Base-by-base conservation (phyloP, 2,329 filamentous ascomycete genomes). In the Sphaerulina populicola region DNA sequence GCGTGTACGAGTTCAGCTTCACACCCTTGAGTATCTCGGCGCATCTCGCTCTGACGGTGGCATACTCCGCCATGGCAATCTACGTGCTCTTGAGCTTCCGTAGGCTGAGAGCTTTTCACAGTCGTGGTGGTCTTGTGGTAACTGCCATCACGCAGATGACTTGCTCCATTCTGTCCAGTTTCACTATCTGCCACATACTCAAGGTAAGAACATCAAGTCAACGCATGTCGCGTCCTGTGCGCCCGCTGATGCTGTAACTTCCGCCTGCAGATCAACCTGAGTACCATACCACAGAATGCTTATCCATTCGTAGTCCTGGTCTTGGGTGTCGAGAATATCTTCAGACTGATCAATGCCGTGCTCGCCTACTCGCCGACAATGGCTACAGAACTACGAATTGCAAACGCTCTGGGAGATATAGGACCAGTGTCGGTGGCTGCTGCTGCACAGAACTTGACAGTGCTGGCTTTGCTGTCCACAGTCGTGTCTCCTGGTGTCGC, bases 1-100 rank as follows among this genome's bases (percentile, higher is more conserved):
- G 82, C 49, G 73, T 88, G 1, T 89, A 88, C 64, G 83, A 90
- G 66, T 90, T 90, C 63, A 83, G 84, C 53, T 88, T 88, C 63
- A 81, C 80, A 29, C 86, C 86, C 6, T 80, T 90, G 61, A 87
- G 85, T 11, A 66, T 76, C 12, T 73, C 77, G 52, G 86, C 90
- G 64, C 78, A 81, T 44, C 61, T 81, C 21, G 72, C 83, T 36
- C 72, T 91, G 14, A 76, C 77, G 2, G 64, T 81, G 7, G 84
- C 83, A 1, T 90, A 91, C 64, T 68, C 74, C 9, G 67, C 84
- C 27, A 81, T 81, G 42, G 68, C 78, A 0, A 52, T 79, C 6
- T 89, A 89, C 64, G 81, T 89, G 50, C 65, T 84, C 29, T 69
- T 78, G 58, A 85, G 78, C 57, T 71, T 91, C 53, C 80, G 81